Percentiles rank a stretch among this genome's conserved stretches.
phyloP scores from a whole-genome alignment of 2,329 filamentous ascomycete genomes.

The Xylariales sp. region DNA sequence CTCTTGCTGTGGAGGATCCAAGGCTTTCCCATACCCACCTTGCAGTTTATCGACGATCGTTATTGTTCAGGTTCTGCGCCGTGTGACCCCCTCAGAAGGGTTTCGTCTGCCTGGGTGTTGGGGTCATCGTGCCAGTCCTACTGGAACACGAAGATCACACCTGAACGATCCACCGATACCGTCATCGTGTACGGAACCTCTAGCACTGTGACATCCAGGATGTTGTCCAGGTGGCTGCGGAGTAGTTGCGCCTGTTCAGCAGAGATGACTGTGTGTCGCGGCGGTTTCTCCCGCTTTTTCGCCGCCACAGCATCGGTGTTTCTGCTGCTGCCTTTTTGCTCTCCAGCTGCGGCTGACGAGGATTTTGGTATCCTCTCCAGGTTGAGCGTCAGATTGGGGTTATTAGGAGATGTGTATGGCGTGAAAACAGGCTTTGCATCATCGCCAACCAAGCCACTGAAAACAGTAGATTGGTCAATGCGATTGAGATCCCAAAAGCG shows the following conservation, averaged over 20 bases:
- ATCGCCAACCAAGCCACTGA: slow-evolving; percentile 66
- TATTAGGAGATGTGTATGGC: slow-evolving; percentile 48
- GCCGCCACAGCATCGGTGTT: slow-evolving; percentile 16
- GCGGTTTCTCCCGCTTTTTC: slow-evolving; percentile 40
- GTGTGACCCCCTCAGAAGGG: no score
- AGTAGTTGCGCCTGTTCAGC: slow-evolving; percentile 83
- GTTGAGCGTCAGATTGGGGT: slow-evolving; percentile 51
- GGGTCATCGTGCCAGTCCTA: slow-evolving; percentile 10
- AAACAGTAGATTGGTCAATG: slow-evolving; percentile 72
- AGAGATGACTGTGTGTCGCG: slow-evolving; percentile 79
- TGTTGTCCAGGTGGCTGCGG: slow-evolving; percentile 79
- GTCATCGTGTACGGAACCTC: slow-evolving; percentile 92
- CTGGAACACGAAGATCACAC: slow-evolving; percentile 78
- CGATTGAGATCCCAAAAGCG: slow-evolving; percentile 88
- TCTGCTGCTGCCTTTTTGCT: slow-evolving; percentile 17
- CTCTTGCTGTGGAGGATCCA: no score
- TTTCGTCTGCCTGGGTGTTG: background rate
- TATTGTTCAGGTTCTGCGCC: no score
- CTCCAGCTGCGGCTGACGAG: slow-evolving; percentile 23
- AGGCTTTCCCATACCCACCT: no score
- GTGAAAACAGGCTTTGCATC: slow-evolving; percentile 71
- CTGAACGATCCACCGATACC: slow-evolving; percentile 82
- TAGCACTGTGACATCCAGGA: slow-evolving; percentile 83
- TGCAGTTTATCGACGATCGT: no score
- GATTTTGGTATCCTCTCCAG: slow-evolving; percentile 54